Conservation (phyloP, 768 basidiomycete species). For the Calocera cornea region DNA sequence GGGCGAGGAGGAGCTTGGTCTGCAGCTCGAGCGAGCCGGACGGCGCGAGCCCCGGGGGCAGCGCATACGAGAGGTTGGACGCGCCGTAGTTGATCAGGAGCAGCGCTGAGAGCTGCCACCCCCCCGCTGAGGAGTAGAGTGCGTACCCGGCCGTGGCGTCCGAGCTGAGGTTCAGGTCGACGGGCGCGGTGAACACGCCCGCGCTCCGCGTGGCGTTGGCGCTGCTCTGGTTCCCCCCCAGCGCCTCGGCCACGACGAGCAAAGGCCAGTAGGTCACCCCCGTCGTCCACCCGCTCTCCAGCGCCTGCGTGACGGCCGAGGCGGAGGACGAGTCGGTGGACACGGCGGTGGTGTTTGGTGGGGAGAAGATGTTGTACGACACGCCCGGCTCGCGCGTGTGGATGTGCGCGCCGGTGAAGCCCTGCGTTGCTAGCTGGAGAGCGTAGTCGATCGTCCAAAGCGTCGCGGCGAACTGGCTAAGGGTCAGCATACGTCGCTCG, state of each 20-base stretch:
- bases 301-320: neutral
- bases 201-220: conserved; percentile 29
- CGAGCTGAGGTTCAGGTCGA: conserved; percentile 33
- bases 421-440: conserved; percentile 43
- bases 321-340: neutral
- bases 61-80: conserved; percentile 24
- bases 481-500: neutral
- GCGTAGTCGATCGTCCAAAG: conserved; percentile 56
- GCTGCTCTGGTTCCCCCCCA: too few relatives aligned
- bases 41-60: conserved; percentile 32
- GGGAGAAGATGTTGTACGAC: conserved; percentile 38
- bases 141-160: conserved; percentile 43
- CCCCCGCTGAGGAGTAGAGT: conserved; percentile 33
- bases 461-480: conserved; percentile 46
- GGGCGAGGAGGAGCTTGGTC: conserved; percentile 32
- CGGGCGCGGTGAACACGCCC: conserved; percentile 26
- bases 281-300: conserved; percentile 30
- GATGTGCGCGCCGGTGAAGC: conserved; percentile 39
- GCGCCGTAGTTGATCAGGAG: conserved; percentile 43
- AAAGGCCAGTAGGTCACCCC: conserved; percentile 56
- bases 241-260: conserved; percentile 44
- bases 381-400: conserved; percentile 48
- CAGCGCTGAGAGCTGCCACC: conserved; percentile 31
- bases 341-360: conserved; percentile 21
- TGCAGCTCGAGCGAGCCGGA: conserved; percentile 21